Conservation (phyloP, 495 filamentous ascomycete species). For the Jackrogersella minutella region DNA sequence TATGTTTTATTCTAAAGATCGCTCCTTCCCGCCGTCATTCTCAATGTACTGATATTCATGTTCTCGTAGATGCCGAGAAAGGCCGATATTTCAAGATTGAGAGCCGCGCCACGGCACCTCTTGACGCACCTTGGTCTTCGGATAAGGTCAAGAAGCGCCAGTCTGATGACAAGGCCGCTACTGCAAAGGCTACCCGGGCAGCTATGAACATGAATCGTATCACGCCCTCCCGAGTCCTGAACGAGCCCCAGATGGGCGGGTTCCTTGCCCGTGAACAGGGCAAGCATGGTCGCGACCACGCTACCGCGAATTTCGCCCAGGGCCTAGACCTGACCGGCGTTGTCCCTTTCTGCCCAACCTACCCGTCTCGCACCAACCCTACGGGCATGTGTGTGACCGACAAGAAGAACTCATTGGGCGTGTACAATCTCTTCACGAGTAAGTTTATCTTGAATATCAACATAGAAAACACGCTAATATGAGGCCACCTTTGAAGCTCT, state of each 20-base stretch:
- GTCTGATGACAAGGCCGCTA: constrained; percentile 29
- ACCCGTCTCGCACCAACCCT: background rate
- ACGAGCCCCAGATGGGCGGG: constrained; percentile 37
- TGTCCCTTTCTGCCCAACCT: too few relatives aligned
- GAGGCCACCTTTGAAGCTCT: background rate
- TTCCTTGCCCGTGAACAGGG: constrained; percentile 42
- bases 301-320: constrained; percentile 25
- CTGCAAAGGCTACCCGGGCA: background rate
- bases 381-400: constrained; percentile 41
- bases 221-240: constrained; percentile 25
- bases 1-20: background rate
- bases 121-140: constrained; percentile 46
- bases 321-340: too few relatives aligned
- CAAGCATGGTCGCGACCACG: constrained; percentile 24
- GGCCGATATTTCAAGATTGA: constrained; percentile 60
- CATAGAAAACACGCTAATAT: background rate
- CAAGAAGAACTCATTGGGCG: constrained; percentile 1
- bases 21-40: background rate
- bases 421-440: constrained; percentile 46
- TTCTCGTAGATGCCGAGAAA: constrained; percentile 49
- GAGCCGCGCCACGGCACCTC: constrained; percentile 46
- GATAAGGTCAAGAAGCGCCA: constrained; percentile 51
- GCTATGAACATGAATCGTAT: constrained; percentile 34
- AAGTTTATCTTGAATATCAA: constrained; percentile 19
- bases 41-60: background rate